Evolutionary conservation across 148 eudicot species (phyloP), one percentile per base, ranked within the genome.

Genomic region (Cornus controversa): DNA sequence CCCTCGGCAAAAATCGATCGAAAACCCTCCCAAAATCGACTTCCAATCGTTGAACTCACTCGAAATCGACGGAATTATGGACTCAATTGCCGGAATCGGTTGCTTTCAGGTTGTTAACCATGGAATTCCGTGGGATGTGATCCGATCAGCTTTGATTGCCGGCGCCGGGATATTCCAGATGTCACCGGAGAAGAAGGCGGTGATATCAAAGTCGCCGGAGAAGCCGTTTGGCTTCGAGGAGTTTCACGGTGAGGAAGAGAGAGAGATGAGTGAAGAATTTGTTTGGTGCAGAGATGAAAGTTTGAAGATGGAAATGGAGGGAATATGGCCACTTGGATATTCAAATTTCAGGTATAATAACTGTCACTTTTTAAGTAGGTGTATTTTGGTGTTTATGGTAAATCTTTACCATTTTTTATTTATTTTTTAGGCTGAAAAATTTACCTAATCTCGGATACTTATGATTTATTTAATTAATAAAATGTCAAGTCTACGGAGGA

Each of bases 41-140:
- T 87, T 89, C 28, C 45, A 28, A 9, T 62, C 57, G 0, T 45
- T 89, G 4, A 22, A 10, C 1, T 63, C 71, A 8, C 24, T 24
- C 9, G 75, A 62, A 18, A 18, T 53, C 27, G 85, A 60, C 2
- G 25, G 29, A 40, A 75, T 80, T 50, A 34, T 81, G 66, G 90
- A 88, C 0, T 74, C 84, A 13, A 50, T 91, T 36, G 78, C 79
- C 11, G 75, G 76, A 22, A 29, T 77, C 16, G 98, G 97, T 47
- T 92, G 92, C 31, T 89, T 94, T 67, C 91, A 94, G 77, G 74
- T 92, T 53, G 73, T 91, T 11, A 91, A 92, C 71, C 93, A 94
- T 75, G 97, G 91, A 76, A 77, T 94, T 66, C 50, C 86, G 0
- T 45, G 31, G 0, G 87, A 89, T 57, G 47, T 82, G 37, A 76